Evolutionary conservation across 257 asterid genomes (phyloP), one percentile per base, ranked within the genome.

Genomic region (Ocimum tenuiflorum): DNA sequence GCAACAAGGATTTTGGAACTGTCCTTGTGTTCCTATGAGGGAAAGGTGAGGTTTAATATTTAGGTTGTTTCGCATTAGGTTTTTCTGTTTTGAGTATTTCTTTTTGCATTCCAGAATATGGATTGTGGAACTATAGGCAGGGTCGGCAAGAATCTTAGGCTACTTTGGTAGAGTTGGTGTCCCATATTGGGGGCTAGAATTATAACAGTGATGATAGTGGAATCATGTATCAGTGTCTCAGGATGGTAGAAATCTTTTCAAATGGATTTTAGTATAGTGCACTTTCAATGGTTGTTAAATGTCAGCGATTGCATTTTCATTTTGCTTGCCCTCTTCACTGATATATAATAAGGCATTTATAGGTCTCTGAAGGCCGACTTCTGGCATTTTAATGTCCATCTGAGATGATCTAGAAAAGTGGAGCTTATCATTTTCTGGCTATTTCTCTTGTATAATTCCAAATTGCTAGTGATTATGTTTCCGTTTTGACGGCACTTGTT

Each of bases 11-110:
- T 94, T 94, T 72, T 90, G 99, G 84, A 81, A 81, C 68, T 81
- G 87, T 55, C 99, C 97, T 2, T 94, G 99, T 76, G 99, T 90
- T 78, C 97, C 99, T 27, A 94, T 79, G 87, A 82, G 87, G 68
- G 87, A 82, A 77, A 79, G 87, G 87, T 82, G 61, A 63, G 49
- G 61, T 54, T 43, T 27, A 22, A 36, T 41, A 23, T 48, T n/a
- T n/a, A n/a, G n/a, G n/a, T 52, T 3, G 14, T 10, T 19, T 9
- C 4, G 18, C 9, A 7, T 54, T 47, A 10, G 10, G 8, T 27
- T 59, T 10, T 64, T 72, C 36, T 27, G 22, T 45, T n/a, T 67
- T 46, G 1, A 35, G 65, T 41, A 43, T 43, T 46, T 19, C 19
- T 6, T 49, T n/a, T 7, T 33, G 3, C 51, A 17, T 17, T 36